Base-by-base conservation (phyloP, 2,329 filamentous ascomycete genomes). In the Hypocrella siamensis region DNA sequence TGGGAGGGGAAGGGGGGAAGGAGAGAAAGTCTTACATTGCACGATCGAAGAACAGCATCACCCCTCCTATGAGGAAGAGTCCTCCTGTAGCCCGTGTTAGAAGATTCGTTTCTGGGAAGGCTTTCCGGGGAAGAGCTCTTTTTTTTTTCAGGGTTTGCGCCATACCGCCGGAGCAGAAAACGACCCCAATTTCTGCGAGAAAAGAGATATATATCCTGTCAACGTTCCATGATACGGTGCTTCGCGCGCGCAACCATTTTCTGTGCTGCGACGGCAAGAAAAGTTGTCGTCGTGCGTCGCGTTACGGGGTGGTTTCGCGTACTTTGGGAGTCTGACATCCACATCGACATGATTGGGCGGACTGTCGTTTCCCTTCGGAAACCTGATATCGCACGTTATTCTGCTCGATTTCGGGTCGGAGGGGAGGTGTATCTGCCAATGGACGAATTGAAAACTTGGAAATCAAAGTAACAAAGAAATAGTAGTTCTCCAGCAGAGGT, bases 91-190 rank as follows among this genome's bases (percentile, higher is more conserved):
- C 15, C n/a, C 10, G 19, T 12, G 17, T 37, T 24, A 37, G 35
- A 11, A 11, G 35, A 28, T 18, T 8, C 8, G 27, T 10, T 15
- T 9, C 27, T 17, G 22, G 18, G 19, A 15, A 28, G 30, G 34
- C 29, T 26, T 29, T 19, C 24, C 17, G 15, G 9, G 10, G n/a
- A 41, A 46, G 39, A 44, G 42, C 41, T 43, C 29, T n/a, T n/a
- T n/a, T n/a, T n/a, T n/a, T n/a, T n/a, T n/a, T n/a, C n/a, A n/a
- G n/a, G n/a, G n/a, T n/a, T 34, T 38, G 35, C 33, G 37, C 79
- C 81, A 45, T 78, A 93, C 86, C 88, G 50, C 85, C 88, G 51
- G 84, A 90, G 70, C 90, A 96, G 66, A 98, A 98, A 53, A 86
- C 83, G 40, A 94, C 86, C 46, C 90, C 90, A 49, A 96, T 80